Percentiles rank a stretch among this genome's conserved stretches.
Conservation (phyloP, 805 yeast genomes). For the Yamadazyma insecticola region DNA sequence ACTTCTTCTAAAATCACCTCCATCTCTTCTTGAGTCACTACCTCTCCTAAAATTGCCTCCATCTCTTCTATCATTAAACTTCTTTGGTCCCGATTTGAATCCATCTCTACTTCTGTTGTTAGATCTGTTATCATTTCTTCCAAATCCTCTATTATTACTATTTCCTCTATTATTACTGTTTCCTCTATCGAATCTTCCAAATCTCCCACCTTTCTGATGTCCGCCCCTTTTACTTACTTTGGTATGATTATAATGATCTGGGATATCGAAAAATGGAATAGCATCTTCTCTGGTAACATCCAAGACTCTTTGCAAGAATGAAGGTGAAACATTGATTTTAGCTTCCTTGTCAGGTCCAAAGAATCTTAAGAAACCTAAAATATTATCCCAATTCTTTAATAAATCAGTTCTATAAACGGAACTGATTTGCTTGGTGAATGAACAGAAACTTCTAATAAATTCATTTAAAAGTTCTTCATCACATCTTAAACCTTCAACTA, state of each 20-base stretch:
- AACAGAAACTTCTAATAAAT: constrained; percentile 9
- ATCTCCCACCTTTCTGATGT: constrained; percentile 5
- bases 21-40: background rate
- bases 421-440: constrained; percentile 22
- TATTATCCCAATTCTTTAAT: constrained; percentile 1
- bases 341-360: constrained; percentile 4
- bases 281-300: constrained; percentile 7
- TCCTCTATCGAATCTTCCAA: constrained; percentile 7
- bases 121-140: background rate
- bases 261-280: constrained; percentile 8
- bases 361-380: constrained; percentile 4
- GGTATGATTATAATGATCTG: constrained; percentile 4
- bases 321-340: no score
- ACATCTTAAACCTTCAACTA: constrained; percentile 7
- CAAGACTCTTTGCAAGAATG: constrained; percentile 3
- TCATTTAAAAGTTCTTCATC: constrained; percentile 4
- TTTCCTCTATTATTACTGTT: constrained; percentile 4
- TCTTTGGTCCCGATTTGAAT: constrained; percentile 7
- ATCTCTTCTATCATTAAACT: constrained; percentile 10
- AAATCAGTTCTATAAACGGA: constrained; percentile 14
- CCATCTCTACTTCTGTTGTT: constrained; percentile 2
- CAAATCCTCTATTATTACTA: background rate
- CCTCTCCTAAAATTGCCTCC: constrained; percentile 8
- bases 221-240: constrained; percentile 2
- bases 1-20: background rate